Conservation (phyloP, 257 asterid species). For the Nicotiana sylvestris region DNA sequence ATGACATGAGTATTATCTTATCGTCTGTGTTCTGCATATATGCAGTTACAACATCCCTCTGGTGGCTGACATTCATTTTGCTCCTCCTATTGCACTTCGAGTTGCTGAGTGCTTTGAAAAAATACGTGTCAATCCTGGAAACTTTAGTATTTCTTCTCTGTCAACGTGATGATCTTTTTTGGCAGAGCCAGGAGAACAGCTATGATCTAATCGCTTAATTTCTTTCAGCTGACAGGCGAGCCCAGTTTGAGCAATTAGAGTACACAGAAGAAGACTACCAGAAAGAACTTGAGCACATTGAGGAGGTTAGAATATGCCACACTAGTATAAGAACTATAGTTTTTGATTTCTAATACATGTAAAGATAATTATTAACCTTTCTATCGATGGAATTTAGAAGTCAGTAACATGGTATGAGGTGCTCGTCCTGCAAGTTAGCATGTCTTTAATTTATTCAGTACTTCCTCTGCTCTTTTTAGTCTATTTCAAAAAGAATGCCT, state of each 20-base stretch:
- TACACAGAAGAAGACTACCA: slow-evolving; percentile 96
- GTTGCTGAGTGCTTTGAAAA: slow-evolving; percentile 97
- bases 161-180: slow-evolving; percentile 3
- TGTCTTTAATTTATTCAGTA: not conserved
- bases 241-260: slow-evolving; percentile 90
- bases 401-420: not conserved
- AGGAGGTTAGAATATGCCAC: slow-evolving; percentile 48
- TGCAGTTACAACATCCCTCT: slow-evolving; percentile 86
- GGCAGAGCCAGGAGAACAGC: not conserved
- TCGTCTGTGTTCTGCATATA: slow-evolving; percentile 11
- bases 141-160: slow-evolving; percentile 58
- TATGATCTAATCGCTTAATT: slow-evolving; percentile 11
- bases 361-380: not conserved
- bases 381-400: not conserved
- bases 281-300: slow-evolving; percentile 95
- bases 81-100: slow-evolving; percentile 93
- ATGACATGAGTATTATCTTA: slow-evolving; percentile 2
- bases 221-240: slow-evolving; percentile 95
- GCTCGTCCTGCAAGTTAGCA: not conserved
- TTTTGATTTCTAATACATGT: not conserved
- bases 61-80: slow-evolving; percentile 98
- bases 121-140: slow-evolving; percentile 98
- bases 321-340: not conserved
- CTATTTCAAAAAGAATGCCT: too few relatives aligned
- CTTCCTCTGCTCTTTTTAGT: too few relatives aligned